Percentiles rank a stretch among this genome's conserved stretches.
Evolutionary conservation across 371 early-diverging fungal genomes (phyloP).

Genomic region (Capniomyces stellatus): DNA sequence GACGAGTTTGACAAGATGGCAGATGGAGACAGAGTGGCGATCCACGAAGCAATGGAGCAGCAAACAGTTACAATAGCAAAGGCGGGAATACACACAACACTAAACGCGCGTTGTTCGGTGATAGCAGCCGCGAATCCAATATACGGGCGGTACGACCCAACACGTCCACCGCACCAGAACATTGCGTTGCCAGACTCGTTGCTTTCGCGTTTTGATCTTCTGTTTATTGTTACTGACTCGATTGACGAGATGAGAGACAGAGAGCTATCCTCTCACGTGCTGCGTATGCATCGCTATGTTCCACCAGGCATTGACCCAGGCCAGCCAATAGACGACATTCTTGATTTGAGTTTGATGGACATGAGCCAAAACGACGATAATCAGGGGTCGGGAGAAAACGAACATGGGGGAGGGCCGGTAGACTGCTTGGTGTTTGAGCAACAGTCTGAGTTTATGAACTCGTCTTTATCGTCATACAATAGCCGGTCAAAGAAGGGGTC

Average conservation of each 20-base stretch:
- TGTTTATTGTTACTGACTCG: slow-evolving; percentile 93
- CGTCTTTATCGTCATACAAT: slow-evolving; percentile 30
- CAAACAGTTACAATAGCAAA: slow-evolving; percentile 96
- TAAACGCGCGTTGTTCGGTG: slow-evolving; percentile 97
- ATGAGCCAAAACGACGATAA: slow-evolving; percentile 27
- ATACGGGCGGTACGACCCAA: slow-evolving; percentile 74
- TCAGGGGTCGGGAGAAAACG: slow-evolving; percentile 6
- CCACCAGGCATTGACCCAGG: slow-evolving; percentile 78
- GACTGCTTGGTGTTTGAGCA: slow-evolving; percentile 67
- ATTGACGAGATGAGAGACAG: slow-evolving; percentile 70
- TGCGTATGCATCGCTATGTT: slow-evolving; percentile 81
- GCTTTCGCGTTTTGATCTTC: slow-evolving; percentile 95
- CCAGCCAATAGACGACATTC: slow-evolving; percentile 17
- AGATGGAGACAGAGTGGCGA: slow-evolving; percentile 95
- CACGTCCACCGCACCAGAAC: slow-evolving; percentile 76
- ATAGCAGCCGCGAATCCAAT: slow-evolving; percentile 99
- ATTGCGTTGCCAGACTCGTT: slow-evolving; percentile 96
- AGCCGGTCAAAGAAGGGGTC: slow-evolving; percentile 7
- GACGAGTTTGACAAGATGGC: slow-evolving; percentile 99
- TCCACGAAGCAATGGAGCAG: slow-evolving; percentile 99
- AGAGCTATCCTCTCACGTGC: slow-evolving; percentile 73
- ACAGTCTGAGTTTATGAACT: slow-evolving; percentile 52
- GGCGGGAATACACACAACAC: slow-evolving; percentile 95
- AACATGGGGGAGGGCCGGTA: slow-evolving; percentile 9
- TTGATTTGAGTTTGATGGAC: slow-evolving; percentile 9